Conservation (phyloP, 2,329 filamentous ascomycete genomes). For the Teratosphaeriaceae sp. region DNA sequence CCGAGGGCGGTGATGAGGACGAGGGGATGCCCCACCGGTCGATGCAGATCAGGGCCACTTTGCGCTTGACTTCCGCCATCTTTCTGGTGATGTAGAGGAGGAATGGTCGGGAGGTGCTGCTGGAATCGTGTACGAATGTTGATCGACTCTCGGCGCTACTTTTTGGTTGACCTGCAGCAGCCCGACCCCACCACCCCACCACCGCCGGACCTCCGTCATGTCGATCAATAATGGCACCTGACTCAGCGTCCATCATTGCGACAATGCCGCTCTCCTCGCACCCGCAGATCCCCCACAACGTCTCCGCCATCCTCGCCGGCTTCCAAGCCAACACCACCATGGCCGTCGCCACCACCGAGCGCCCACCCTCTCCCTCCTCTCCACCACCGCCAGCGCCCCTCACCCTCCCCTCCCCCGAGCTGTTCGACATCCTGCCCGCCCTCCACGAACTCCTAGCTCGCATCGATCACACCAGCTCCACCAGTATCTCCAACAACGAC, state of each 20-base stretch:
- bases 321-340: too few relatives aligned
- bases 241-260: too few relatives aligned
- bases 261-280: too few relatives aligned
- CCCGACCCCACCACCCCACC: too few relatives aligned
- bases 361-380: neutral
- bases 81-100: slow-evolving; percentile 7
- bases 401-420: slow-evolving; percentile 66
- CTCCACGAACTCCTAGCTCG: slow-evolving; percentile 72
- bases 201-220: too few relatives aligned
- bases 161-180: too few relatives aligned
- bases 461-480: slow-evolving; percentile 37
- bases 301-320: too few relatives aligned
- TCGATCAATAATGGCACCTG: too few relatives aligned
- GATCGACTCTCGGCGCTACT: neutral
- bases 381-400: neutral
- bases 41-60: slow-evolving; percentile 81
- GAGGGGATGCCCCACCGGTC: slow-evolving; percentile 94
- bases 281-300: too few relatives aligned
- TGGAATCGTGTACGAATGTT: neutral
- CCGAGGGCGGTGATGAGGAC: slow-evolving; percentile 72
- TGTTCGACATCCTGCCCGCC: slow-evolving; percentile 78
- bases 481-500: slow-evolving; percentile 4
- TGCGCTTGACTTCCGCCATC: slow-evolving; percentile 63
- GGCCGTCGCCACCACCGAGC: too few relatives aligned
- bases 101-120: neutral